A percentile compares a stretch with the other conserved stretches of the same genome.
Conservation (phyloP, 352 stramenopile species). For the Phytophthora foliorum region DNA sequence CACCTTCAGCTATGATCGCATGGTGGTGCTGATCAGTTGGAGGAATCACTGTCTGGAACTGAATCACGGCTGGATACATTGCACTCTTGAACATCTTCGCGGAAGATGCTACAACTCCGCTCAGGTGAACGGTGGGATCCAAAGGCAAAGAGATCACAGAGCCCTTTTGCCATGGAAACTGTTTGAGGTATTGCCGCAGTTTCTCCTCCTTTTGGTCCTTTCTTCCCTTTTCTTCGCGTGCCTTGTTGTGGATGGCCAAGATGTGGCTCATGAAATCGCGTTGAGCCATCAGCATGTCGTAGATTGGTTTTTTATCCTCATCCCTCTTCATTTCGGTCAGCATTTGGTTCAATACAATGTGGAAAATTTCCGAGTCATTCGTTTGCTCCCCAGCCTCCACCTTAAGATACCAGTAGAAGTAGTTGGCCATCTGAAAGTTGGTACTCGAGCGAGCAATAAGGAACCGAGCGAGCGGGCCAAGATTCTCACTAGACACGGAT, state of each 20-base stretch:
- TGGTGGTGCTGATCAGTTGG: constrained; percentile 50
- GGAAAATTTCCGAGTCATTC: constrained; percentile 84
- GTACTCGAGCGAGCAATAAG: constrained; percentile 94
- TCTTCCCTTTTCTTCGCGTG: constrained; percentile 93
- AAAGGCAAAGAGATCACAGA: constrained; percentile 88
- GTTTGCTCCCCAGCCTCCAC: constrained; percentile 81
- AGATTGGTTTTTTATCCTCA: constrained; percentile 91
- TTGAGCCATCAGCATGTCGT: constrained; percentile 92
- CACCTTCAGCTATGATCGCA: constrained; percentile 20
- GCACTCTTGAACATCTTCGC: constrained; percentile 99
- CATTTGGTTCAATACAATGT: constrained; percentile 90
- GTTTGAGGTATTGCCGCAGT: constrained; percentile 90
- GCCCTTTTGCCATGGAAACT: constrained; percentile 83
- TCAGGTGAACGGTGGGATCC: constrained; percentile 86
- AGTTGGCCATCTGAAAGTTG: constrained; percentile 98
- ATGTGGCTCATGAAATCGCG: constrained; percentile 96
- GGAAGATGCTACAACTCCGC: constrained; percentile 91
- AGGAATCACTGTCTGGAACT: constrained; percentile 92
- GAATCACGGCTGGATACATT: constrained; percentile 97
- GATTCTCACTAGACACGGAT: constrained; percentile 52
- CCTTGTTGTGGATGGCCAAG: constrained; percentile 93
- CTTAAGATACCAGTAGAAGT: constrained; percentile 97
- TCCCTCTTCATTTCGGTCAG: constrained; percentile 95
- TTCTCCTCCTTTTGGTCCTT: constrained; percentile 98
- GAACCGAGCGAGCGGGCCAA: constrained; percentile 93